Evolutionary conservation across 1,284 basidiomycete species (phyloP).

Genomic region (Sutorius eximius): DNA sequence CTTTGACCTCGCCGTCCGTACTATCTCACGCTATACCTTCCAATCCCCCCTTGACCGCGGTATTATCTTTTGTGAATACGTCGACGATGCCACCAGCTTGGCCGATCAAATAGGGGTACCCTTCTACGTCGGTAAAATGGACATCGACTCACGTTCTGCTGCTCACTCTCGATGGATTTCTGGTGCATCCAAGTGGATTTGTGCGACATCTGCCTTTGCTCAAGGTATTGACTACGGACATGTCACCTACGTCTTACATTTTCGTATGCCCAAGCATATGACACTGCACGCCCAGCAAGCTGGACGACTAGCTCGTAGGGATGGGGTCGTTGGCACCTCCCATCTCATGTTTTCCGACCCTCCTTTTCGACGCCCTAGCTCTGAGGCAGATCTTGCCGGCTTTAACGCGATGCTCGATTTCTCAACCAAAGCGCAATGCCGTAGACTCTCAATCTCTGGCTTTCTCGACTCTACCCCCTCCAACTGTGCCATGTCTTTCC

Average conservation of each 20-base stretch:
- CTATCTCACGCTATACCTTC: background rate
- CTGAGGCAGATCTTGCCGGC: background rate
- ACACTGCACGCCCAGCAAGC: slow-evolving; percentile 4
- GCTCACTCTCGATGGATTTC: background rate
- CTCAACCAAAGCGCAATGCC: background rate
- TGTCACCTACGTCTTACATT: slow-evolving; percentile 6
- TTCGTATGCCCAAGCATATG: slow-evolving; percentile 5
- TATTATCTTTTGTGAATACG: background rate
- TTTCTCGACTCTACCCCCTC: background rate
- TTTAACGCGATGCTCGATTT: slow-evolving; percentile 2
- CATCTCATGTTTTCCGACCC: background rate
- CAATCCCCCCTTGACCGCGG: background rate
- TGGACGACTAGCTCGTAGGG: background rate
- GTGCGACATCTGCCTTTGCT: background rate
- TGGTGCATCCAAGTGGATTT: background rate
- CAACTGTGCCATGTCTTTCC: background rate
- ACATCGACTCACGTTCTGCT: background rate
- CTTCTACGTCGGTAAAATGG: background rate
- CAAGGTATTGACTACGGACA: slow-evolving; percentile 8
- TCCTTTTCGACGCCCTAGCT: background rate
- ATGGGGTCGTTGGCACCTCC: background rate
- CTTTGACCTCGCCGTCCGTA: background rate
- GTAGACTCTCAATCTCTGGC: background rate
- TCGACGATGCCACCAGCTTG: accelerated
- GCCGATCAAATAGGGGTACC: background rate